These are phyloP conservation scores for Apiotrichum gracile DNA, from an alignment of 1,284 basidiomycete species.

Conservation along the genomic window DNA sequence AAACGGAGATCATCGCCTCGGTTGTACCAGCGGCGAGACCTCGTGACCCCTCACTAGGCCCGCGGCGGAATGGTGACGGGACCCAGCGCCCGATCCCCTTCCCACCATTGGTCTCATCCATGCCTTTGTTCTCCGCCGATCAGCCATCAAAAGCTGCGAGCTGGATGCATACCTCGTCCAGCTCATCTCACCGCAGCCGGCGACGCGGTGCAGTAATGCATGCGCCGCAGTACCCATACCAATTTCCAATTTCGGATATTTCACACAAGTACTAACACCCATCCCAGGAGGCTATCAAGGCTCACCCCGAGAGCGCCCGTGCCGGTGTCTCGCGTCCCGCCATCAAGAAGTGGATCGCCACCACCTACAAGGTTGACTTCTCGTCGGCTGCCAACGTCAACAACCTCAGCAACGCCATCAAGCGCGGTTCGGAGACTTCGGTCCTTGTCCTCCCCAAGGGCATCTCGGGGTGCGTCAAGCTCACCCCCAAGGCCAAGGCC, in stretches of 20 bases:
- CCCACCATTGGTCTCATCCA: too few relatives aligned
- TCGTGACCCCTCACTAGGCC: too few relatives aligned
- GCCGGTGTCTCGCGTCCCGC: conserved; percentile 79
- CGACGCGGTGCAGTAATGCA: neutral
- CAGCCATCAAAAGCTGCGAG: neutral
- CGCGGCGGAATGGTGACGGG: too few relatives aligned
- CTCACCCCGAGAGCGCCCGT: conserved; percentile 69
- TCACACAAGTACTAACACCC: conserved; percentile 2
- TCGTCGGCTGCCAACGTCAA: conserved; percentile 65
- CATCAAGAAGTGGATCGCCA: conserved; percentile 86
- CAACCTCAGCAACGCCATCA: conserved; percentile 76
- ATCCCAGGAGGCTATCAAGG: conserved; percentile 67
- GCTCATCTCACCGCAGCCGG: neutral
- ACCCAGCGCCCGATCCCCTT: too few relatives aligned
- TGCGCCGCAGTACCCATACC: neutral
- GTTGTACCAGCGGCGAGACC: too few relatives aligned
- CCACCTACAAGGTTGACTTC: conserved; percentile 71
- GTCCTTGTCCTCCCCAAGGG: conserved; percentile 83
- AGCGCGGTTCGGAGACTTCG: conserved; percentile 69
- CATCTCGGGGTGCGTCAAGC: conserved; percentile 71
- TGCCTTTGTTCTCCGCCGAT: too few relatives aligned
- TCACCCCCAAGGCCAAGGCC: conserved; percentile 52
- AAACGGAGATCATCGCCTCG: too few relatives aligned
- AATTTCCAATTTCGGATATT: conserved; percentile 32
- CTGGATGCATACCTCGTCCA: too few relatives aligned